Evolutionary conservation across 2,329 filamentous ascomycete species (phyloP), one percentile per base, ranked within the genome.

Genomic region (Ascochyta lentis): DNA sequence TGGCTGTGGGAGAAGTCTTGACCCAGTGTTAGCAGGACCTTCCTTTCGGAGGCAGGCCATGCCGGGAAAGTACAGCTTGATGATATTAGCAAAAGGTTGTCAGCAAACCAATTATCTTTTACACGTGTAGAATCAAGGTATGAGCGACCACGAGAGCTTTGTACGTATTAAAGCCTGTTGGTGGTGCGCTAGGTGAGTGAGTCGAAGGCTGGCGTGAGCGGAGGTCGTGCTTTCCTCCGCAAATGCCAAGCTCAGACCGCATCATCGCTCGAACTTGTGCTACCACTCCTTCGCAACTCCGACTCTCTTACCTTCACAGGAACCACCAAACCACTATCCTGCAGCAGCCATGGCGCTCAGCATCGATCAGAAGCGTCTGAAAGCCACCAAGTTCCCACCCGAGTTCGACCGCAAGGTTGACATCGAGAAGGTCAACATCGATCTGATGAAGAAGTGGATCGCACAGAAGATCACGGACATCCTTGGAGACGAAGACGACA

Each of bases 391-490:
- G 73, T 98, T 97, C 63, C 95, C 95, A 41, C 84, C 89, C 7
- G 92, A 97, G 72, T 99, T 98, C 79, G 94, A 86, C 73, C 88
- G 91, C 74, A 97, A 97, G 81, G 95, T 99, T 63, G 93, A 99
- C 80, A 96, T 96, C 86, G 86, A 88, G 67, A 98, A 98, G 80
- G 92, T 99, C 77, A 97, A 99, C 74, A 83, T 96, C 46, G 92
- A 96, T 76, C 91, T 99, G 52, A 96, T 99, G 87, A 97, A 97
- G 84, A 97, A 92, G 81, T 99, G 95, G 95, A 97, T 98, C 74
- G 90, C 91, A 4, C 86, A 88, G 68, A 91, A 89, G 75, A 91
- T 99, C 53, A 90, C 89, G 23, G 89, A 91, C 54, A 94, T 98
- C 43, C 80, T 98, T 38, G 90, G 90, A n/a, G 90, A 85, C 65